Percentiles rank a stretch among this genome's conserved stretches.
Conservation (phyloP, 2,329 filamentous ascomycete genomes). For the Coleophoma eucalyptorum region DNA sequence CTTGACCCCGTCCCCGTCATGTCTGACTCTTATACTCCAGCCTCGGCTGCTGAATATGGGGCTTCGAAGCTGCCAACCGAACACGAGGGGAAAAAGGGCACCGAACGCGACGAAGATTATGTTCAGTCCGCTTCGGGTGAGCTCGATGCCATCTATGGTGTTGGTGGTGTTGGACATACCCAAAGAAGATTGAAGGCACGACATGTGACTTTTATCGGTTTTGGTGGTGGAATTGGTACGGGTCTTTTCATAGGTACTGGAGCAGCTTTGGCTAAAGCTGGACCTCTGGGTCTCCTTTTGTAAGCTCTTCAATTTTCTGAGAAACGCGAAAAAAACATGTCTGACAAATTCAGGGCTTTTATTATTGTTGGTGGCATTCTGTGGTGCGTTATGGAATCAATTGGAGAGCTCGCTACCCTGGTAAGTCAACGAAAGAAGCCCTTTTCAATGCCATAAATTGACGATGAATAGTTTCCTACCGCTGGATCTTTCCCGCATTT, state of each 20-base stretch:
- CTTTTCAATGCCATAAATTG: too few species aligned
- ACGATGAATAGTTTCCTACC: constrained; percentile 24
- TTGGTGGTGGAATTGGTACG: constrained; percentile 37
- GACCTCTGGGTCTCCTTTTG: constrained; percentile 41
- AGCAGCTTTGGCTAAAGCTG: constrained; percentile 39
- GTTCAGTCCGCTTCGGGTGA: constrained; percentile 4
- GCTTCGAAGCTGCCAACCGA: too few species aligned
- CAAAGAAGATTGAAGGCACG: constrained; percentile 5
- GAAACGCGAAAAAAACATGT: not conserved
- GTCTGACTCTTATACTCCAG: too few species aligned
- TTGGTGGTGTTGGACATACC: constrained; percentile 8
- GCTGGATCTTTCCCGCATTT: constrained; percentile 31
- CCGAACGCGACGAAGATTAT: constrained; percentile 1
- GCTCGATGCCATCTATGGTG: constrained; percentile 7
- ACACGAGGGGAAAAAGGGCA: not conserved
- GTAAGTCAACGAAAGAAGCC: constrained; percentile 1
- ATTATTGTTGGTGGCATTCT: constrained; percentile 32
- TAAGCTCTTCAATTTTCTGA: constrained; percentile 1
- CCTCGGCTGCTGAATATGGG: too few species aligned
- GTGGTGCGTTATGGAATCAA: constrained; percentile 29
- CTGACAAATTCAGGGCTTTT: constrained; percentile 27
- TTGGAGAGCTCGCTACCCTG: constrained; percentile 29
- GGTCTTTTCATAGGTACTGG: constrained; percentile 50
- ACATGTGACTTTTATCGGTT: constrained; percentile 10
- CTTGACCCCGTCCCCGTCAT: too few species aligned